Base-by-base conservation (phyloP, 225 moss, liverwort and hornwort species). In the Marchantia polymorpha region DNA sequence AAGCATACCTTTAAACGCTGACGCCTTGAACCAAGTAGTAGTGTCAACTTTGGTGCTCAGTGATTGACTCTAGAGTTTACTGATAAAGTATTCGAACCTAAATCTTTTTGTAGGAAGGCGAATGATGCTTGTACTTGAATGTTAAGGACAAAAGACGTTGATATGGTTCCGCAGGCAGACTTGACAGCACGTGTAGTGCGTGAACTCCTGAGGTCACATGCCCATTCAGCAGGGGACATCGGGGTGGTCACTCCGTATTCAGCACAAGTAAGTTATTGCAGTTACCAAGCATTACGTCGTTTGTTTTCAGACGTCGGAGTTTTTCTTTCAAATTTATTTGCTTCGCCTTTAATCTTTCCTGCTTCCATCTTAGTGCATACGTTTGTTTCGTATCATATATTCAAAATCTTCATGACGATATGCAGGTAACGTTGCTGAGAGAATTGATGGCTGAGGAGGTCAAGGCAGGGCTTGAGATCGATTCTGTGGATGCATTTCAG, bases 401-500 rank as follows among this genome's bases (percentile, higher is more conserved):
- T 30, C 75, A 22, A 22, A 23, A 23, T 72, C 12, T n/a, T 50
- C 14, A 58, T 7, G 58, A 58, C 46, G 20, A 69, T 17, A 22
- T 52, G 51, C 84, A 88, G 87, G 87, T 88, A 66, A 71, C 69
- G 64, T 76, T 88, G 58, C 81, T 88, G n/a, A 74, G 78, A 23
- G 70, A 84, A 29, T 53, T 85, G 65, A 69, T 88, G 78, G 75
- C 52, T 29, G 78, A 78, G 71, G 77, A 83, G 64, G 78, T 83
- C 16, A 81, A 78, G 77, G 55, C 71, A 39, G 85, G 85, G 52
- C 83, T 88, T 58, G 87, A 88, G 53, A 83, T 88, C 52, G 87
- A 88, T 63, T 85, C 87, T 50, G 84, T 88, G 14, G 87, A 88
- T 85, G 87, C 78, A 75, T 88, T 80, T 67, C 87, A 88, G 83